Evolutionary conservation across 2,329 filamentous ascomycete genomes (phyloP), one percentile per base, ranked within the genome.

Genomic region (Pochonia chlamydosporia): DNA sequence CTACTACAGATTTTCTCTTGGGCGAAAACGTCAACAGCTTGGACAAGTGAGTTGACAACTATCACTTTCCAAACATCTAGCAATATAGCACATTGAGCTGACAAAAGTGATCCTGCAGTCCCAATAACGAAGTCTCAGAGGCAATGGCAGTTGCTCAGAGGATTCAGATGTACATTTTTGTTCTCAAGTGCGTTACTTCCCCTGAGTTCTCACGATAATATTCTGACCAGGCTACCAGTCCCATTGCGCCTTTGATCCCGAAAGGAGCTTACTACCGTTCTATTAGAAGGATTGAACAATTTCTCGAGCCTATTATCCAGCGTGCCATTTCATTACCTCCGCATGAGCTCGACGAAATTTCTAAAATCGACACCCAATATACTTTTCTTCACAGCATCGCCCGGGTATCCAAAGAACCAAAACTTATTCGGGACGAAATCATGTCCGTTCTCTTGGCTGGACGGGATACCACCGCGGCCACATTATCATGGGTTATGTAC

Each of bases 401-500:
- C 14, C 74, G 74, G 13, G 84, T 82, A 62, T 90, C 87, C 0
- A 78, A 83, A 11, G 71, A 78, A 46, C 67, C 69, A 1, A 73
- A 73, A 30, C 74, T 85, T 10, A 76, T 92, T 25, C 82, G 87
- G n/a, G 86, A 91, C 63, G 86, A 91, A 60, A 73, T 90, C 36
- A 79, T 89, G 41, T 81, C 82, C 8, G 76, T 91, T 10, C 75
- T 92, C n/a, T 30, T 96, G 13, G 91, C 91, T 1, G 90, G 89
- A 5, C 78, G 87, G 24, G 91, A 96, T 65, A 96, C 90, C 6
- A 96, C 91, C 0, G 90, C 90, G 18, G 80, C 77, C 16, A 89
- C 87, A 0, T 75, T 96, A 0, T 86, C 83, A 0, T 96, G 89
- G 85, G 74, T 79, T 30, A 75, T 96, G 49, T 93, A 92, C 64